Evolutionary conservation across 176 grass and related monocot species (phyloP).

Genomic region (Oryza longistaminata): DNA sequence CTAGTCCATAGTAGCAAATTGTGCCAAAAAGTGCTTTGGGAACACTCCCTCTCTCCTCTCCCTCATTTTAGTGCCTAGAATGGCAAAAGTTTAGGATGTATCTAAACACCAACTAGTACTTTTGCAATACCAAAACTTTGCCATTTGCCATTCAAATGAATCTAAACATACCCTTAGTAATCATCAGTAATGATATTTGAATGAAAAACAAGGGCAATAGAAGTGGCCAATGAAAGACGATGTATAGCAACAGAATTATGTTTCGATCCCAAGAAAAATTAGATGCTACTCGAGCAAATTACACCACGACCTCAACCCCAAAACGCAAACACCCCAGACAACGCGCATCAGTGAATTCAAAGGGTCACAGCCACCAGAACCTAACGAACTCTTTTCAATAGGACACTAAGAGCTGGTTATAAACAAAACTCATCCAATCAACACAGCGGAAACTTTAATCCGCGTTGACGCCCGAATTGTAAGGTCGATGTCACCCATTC

Average conservation of each 20-base stretch:
- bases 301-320: conserved; percentile 21
- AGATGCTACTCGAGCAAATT: conserved; percentile 31
- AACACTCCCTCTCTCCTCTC: too few species aligned
- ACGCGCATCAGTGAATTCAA: conserved; percentile 26
- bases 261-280: conserved; percentile 27
- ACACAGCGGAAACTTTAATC: conserved; percentile 33
- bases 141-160: too few species aligned
- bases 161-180: too few species aligned
- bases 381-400: conserved; percentile 36
- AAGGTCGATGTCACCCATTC: conserved; percentile 80
- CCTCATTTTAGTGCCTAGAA: too few species aligned
- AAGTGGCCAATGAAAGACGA: background rate
- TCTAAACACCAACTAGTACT: too few species aligned
- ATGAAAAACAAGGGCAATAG: background rate
- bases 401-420: conserved; percentile 38
- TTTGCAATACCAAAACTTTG: too few species aligned
- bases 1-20: too few species aligned
- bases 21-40: too few species aligned
- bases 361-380: conserved; percentile 11
- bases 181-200: background rate
- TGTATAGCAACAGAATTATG: conserved; percentile 25
- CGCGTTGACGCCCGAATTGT: conserved; percentile 45
- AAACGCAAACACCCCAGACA: conserved; percentile 32
- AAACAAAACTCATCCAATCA: conserved; percentile 45
- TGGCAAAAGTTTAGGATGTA: too few species aligned